Conservation (phyloP, 2,329 filamentous ascomycete genomes). For the Aspergillus pseudoterreus region DNA sequence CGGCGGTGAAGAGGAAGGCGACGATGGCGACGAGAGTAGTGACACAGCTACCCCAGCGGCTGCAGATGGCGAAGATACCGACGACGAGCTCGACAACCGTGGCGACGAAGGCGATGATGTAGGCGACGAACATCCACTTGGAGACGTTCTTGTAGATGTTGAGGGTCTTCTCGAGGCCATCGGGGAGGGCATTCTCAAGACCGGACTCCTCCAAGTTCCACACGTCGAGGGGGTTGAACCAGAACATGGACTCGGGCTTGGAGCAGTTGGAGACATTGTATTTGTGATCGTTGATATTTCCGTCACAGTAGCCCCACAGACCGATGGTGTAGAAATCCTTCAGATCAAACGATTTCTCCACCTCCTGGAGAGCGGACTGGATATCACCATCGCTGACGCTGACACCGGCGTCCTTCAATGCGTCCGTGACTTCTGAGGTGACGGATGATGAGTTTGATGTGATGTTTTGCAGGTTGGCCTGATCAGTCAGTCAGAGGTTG, state of each 20-base stretch:
- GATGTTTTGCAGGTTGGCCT: conserved; percentile 62
- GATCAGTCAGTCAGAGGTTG: conserved; percentile 5
- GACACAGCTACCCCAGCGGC: conserved; percentile 73
- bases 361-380: conserved; percentile 30
- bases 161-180: conserved; percentile 63
- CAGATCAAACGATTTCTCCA: conserved; percentile 53
- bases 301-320: conserved; percentile 83
- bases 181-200: conserved; percentile 62
- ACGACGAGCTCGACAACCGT: conserved; percentile 70
- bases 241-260: conserved; percentile 70
- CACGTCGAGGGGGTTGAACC: conserved; percentile 65
- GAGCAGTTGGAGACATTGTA: conserved; percentile 61
- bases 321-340: conserved; percentile 75
- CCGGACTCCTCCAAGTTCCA: conserved; percentile 58
- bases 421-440: conserved; percentile 22
- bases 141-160: conserved; percentile 69
- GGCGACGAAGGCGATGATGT: conserved; percentile 67
- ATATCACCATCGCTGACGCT: conserved; percentile 38
- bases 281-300: conserved; percentile 51
- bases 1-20: conserved; percentile 56
- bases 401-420: conserved; percentile 33
- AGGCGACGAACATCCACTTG: conserved; percentile 80
- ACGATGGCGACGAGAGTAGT: conserved; percentile 71
- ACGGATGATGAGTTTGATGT: conserved; percentile 42
- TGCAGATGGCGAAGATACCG: conserved; percentile 80